phyloP scores from a whole-genome alignment of 2,329 filamentous ascomycete species.

The Neonectria neomacrospora region DNA sequence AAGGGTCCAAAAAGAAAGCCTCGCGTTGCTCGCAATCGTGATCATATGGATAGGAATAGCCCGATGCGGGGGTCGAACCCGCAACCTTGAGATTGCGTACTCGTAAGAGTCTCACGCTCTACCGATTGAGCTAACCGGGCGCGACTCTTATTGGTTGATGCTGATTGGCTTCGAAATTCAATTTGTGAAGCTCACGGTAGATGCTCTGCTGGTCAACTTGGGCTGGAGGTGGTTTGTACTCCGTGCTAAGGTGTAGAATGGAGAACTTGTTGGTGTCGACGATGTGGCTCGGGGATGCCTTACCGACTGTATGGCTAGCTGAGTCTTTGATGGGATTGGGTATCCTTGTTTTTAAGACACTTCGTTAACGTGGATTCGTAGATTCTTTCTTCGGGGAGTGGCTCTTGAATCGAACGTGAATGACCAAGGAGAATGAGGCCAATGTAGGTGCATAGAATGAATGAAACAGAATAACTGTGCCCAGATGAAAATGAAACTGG shows the following conservation, averaged over 20 bases:
- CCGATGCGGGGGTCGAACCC: conserved; percentile 62
- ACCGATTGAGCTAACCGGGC: conserved; percentile 52
- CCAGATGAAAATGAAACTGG: neutral
- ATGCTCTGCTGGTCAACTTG: neutral
- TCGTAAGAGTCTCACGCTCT: conserved; percentile 75
- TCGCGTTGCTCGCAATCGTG: conserved; percentile 8
- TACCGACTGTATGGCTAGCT: no score
- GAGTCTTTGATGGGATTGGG: no score
- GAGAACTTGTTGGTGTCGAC: neutral
- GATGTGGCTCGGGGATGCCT: neutral
- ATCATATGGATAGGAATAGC: conserved; percentile 36
- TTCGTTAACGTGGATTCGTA: no score
- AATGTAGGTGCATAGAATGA: neutral
- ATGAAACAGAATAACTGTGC: neutral
- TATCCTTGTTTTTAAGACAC: no score
- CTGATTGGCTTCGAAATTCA: neutral
- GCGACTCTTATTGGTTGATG: conserved; percentile 28
- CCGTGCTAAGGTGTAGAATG: neutral
- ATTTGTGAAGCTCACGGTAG: neutral
- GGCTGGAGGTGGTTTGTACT: neutral
- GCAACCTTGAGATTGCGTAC: conserved; percentile 62
- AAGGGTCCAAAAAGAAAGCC: neutral
- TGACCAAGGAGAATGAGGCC: no score
- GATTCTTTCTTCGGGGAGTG: no score
- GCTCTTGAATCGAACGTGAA: no score